Percentiles rank a stretch among this genome's conserved stretches.
phyloP scores from a whole-genome alignment of 768 basidiomycete genomes.

The Crassisporium funariophilum region DNA sequence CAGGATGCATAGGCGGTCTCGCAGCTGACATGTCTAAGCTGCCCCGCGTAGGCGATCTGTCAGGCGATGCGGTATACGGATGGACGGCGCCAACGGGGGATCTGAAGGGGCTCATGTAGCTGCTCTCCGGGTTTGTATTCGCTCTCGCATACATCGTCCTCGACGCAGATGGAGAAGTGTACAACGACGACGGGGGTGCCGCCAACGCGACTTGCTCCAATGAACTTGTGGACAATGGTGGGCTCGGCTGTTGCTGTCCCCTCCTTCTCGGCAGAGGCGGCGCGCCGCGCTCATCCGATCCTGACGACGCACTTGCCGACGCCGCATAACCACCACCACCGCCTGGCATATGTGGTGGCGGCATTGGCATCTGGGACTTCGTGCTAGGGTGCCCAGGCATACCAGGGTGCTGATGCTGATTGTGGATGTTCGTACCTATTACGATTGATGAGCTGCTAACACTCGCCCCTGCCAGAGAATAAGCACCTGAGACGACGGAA shows the following conservation, averaged over 20 bases:
- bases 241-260: conserved; percentile 33
- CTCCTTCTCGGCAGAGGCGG: conserved; percentile 37
- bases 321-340: conserved; percentile 6
- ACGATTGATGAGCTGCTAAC: conserved; percentile 35
- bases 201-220: conserved; percentile 51
- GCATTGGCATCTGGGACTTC: conserved; percentile 4
- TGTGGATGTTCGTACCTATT: conserved; percentile 34
- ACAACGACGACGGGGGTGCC: conserved; percentile 7
- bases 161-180: conserved; percentile 4
- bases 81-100: conserved; percentile 16
- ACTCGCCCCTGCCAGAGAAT: conserved; percentile 32
- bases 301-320: conserved; percentile 20
- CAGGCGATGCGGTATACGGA: conserved; percentile 14
- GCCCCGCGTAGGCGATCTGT: conserved; percentile 29
- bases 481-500: conserved; percentile 34
- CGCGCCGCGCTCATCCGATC: conserved; percentile 16
- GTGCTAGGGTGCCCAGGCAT: no score
- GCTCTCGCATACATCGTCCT: conserved; percentile 1
- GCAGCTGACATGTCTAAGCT: conserved; percentile 9
- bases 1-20: conserved; percentile 56
- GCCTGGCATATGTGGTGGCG: conserved; percentile 7
- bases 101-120: conserved; percentile 16
- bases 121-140: not conserved
- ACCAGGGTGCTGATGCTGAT: conserved; percentile 18
- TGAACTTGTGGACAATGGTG: conserved; percentile 45